Evolutionary conservation across 257 asterid species (phyloP), one percentile per base, ranked within the genome.

Genomic region (Echium plantagineum): DNA sequence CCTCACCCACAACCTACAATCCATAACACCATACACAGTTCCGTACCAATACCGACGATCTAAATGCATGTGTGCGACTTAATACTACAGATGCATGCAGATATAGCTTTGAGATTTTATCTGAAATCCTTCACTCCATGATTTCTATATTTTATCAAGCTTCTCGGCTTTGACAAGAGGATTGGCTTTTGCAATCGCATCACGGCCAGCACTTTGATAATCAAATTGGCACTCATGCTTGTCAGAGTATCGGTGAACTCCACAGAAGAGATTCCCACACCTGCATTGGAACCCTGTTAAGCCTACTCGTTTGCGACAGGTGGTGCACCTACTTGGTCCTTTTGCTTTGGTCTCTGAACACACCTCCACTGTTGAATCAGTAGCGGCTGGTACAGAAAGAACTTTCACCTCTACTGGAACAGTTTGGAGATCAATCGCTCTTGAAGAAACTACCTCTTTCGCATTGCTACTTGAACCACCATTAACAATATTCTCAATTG

Each of bases 301-400:
- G 4, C 89, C 89, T 59, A 82, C 83, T 15, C 89, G 83, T 75
- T 79, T 82, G 52, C 71, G 69, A 70, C 89, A 82, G 21, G 77
- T 49, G 5, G 59, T 63, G 77, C 89, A 82, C 80, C 85, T 71
- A 58, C 56, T 74, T 19, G 83, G 83, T 15, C 81, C 85, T 64
- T 72, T 78, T 1, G 64, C 66, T 76, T 74, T 77, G 28, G 42
- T 42, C 53, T 72, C 83, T 48, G 65, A 55, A 69, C 68, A 70
- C 72, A 59, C 62, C 30, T 63, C 78, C 9, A 62, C 5, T 9
- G 21, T 15, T 24, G 65, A 28, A 65, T 58, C 80, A 7, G 71
- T 48, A 21, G 76, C 46, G 26, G 71, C 76, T 58, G 42, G 70
- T 6, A 66, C 31, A 59, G 79, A 57, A 58, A 57, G 28, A 13